Percentiles rank a stretch among this genome's conserved stretches.
These are phyloP conservation scores for Flaveria trinervia DNA, from an alignment of 129 eudicot species.

Conservation along the genomic window DNA sequence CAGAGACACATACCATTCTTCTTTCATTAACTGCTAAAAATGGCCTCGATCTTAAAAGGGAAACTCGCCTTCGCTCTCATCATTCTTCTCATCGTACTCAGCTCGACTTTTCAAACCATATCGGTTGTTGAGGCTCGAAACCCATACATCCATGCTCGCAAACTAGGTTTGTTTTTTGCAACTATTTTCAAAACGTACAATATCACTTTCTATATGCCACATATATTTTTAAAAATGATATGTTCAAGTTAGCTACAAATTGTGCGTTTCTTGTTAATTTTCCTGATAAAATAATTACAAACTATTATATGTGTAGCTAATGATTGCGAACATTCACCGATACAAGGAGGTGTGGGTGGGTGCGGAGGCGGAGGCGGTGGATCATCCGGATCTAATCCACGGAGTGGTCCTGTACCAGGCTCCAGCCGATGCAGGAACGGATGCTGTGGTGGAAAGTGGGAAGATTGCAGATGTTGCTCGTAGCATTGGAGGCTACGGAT, in stretches of 20 bases:
- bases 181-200: too few species aligned
- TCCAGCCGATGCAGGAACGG: constrained; percentile 29
- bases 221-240: too few species aligned
- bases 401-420: constrained; percentile 23
- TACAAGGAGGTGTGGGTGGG: too few species aligned
- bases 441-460: constrained; percentile 21
- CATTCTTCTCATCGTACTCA: not conserved
- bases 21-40: not conserved
- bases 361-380: constrained; percentile 17
- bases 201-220: too few species aligned
- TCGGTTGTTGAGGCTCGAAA: not conserved
- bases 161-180: not conserved
- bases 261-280: not conserved
- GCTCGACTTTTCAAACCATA: not conserved
- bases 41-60: not conserved
- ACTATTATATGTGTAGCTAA: constrained; percentile 23
- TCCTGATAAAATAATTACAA: not conserved
- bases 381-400: not conserved
- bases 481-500: not conserved
- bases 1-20: not conserved
- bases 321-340: not conserved
- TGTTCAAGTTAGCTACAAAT: too few species aligned
- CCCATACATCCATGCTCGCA: constrained; percentile 11
- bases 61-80: not conserved
- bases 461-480: constrained; percentile 1